Evolutionary conservation across 495 filamentous ascomycete species (phyloP), one percentile per base, ranked within the genome.

Genomic region (Neurospora sp.): DNA sequence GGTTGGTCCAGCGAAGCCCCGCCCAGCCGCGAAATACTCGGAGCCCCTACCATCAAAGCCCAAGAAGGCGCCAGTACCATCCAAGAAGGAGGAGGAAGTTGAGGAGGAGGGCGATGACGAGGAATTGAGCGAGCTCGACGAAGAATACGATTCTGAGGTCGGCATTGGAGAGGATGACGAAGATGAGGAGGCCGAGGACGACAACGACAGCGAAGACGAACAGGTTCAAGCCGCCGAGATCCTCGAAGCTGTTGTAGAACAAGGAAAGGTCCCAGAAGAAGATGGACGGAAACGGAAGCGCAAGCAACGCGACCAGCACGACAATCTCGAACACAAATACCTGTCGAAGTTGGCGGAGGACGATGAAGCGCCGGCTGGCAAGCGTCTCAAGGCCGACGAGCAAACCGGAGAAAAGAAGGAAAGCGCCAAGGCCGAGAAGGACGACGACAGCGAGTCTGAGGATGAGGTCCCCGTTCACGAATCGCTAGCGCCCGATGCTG

Each of bases 271-370:
- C 71, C 20, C 75, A 39, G 59, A 84, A 76, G 79, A 83, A 70
- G 78, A 75, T 10, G 80, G 78, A 54, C 81, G 84, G 62, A 89
- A 87, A 71, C 87, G 89, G 69, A 97, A 97, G 78, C 90, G 95
- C 74, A 97, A 96, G 83, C 87, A 92, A 59, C 88, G 85, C 72
- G 82, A 87, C 39, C 87, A 88, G 12, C 87, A 90, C 38, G 93
- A 94, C 70, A 90, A 96, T 72, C 80, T 99, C 1, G 96, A 98
- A 79, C 90, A 87, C 38, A 86, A 85, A 37, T 98, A 99, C 77
- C 89, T 98, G 85, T 87, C 88, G 71, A 90, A 90, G 72, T 81
- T 99, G 82, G 83, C 83, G 54, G 54, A 66, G 23, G 82, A 86
- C 78, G 85, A 89, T 23, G 86, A 86, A 27, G 81, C 83, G 70